Base-by-base conservation (phyloP, 2,329 filamentous ascomycete species). In the Sporothrix phasma region DNA sequence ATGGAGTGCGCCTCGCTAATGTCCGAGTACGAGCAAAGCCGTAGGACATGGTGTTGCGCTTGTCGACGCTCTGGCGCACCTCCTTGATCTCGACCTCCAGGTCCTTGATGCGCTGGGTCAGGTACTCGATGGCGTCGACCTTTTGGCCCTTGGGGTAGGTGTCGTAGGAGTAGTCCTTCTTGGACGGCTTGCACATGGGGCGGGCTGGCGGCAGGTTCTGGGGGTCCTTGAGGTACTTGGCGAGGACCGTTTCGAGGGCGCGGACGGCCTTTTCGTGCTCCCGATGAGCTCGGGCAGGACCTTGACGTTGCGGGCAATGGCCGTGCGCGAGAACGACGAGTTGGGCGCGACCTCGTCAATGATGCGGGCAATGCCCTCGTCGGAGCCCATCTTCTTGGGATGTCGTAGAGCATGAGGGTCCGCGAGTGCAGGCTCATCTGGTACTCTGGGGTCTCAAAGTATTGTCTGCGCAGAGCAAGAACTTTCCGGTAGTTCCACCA, bases 1-100 rank as follows among this genome's bases (percentile, higher is more conserved):
- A 96, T 92, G 22, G 84, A 84, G 72, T 99, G 94, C 0, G 94
- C 91, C 70, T 96, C 90, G 65, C 87, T 82, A 63, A 99, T 95
- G 47, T 87, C 88, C 47, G 93, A 86, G 76, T 94, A 99, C 70
- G 91, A 97, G 93, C 92, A 73, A 99, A 99, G 0, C 94, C 94
- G 72, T 92, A 99, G 0, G 90, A 82, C 82, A 96, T 88, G 17
- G 92, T 88, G 72, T 93, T 90, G 59, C 92, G 86, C 73, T 88
- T 91, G 75, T 97, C 93, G 7, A 99, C 86, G 0, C 86, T 86
- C 45, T 85, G 82, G 13, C 94, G 86, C 1, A 92, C 88, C 67
- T 94, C 86, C 72, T 89, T 90, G 75, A 99, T 92, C 72, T 95
- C 85, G 11, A 85, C 75, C 73, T 97, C 93, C 41, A 99, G 81